These are phyloP conservation scores for Orychophragmus violaceus DNA, from an alignment of 345 rosid species.

Conservation along the genomic window DNA sequence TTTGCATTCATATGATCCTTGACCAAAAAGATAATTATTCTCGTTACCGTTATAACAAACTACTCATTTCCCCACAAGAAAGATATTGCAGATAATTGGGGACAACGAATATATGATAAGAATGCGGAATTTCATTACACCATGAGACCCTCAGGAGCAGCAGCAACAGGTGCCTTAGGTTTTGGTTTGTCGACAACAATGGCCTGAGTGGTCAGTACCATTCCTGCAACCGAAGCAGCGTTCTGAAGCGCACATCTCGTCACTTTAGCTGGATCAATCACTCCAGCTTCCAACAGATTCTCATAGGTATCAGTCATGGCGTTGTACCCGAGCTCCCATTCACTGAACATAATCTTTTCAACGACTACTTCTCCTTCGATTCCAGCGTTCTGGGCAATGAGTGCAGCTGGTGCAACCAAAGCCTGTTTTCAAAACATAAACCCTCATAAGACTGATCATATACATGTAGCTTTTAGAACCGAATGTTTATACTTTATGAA, in stretches of 20 bases:
- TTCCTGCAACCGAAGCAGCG: constrained; percentile 91
- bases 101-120: not conserved
- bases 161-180: constrained; percentile 52
- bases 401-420: constrained; percentile 68
- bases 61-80: constrained; percentile 13
- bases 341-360: constrained; percentile 62
- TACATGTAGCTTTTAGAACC: not conserved
- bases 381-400: constrained; percentile 95
- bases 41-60: constrained; percentile 21
- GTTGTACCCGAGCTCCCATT: constrained; percentile 93
- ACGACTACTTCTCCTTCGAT: constrained; percentile 94
- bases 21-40: not conserved
- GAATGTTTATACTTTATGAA: not conserved
- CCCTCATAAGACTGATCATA: not conserved
- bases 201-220: constrained; percentile 97
- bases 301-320: constrained; percentile 90
- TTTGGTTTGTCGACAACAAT: constrained; percentile 83
- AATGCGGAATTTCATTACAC: constrained; percentile 28
- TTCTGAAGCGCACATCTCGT: constrained; percentile 89
- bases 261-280: constrained; percentile 95
- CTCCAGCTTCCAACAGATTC: constrained; percentile 80
- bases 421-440: constrained; percentile 44
- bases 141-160: constrained; percentile 54
- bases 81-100: constrained; percentile 14
- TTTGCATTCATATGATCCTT: not conserved